These are phyloP conservation scores for Erodium moschatum DNA, from an alignment of 441 rosid species.

Conservation along the genomic window DNA sequence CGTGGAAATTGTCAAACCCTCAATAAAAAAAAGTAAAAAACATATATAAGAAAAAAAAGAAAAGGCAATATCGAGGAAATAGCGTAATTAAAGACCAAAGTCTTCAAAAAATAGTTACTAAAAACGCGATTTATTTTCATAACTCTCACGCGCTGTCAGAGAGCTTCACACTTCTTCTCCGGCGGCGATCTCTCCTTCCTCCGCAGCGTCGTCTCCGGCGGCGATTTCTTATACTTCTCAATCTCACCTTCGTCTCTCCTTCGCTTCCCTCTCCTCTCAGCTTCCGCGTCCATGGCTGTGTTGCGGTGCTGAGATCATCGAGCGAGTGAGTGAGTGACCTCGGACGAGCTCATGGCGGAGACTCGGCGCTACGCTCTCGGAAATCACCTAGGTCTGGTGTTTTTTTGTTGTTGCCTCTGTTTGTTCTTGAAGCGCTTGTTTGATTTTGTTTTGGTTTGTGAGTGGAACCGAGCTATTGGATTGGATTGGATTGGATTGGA, in stretches of 20 bases:
- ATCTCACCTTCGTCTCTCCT: conserved; percentile 17
- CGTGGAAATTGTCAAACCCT: too few relatives aligned
- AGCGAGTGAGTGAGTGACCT: background rate
- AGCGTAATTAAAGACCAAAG: background rate
- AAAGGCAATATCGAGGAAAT: background rate
- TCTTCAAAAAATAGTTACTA: background rate
- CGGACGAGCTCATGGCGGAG: conserved; percentile 36
- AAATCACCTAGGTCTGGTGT: conserved; percentile 32
- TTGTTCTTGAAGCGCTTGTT: too few relatives aligned
- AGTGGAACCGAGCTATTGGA: too few relatives aligned
- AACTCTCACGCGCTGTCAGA: too few relatives aligned
- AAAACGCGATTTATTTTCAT: background rate
- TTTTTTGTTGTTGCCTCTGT: background rate
- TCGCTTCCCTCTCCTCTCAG: background rate
- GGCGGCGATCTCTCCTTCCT: conserved; percentile 22
- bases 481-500: background rate
- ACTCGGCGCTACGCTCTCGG: conserved; percentile 31
- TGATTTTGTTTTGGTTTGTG: background rate
- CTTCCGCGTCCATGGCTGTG: conserved; percentile 2
- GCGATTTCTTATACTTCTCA: background rate
- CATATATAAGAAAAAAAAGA: background rate
- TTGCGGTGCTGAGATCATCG: background rate
- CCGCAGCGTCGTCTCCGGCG: background rate
- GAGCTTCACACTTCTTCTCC: conserved; percentile 18
- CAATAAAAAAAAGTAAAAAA: too few relatives aligned